phyloP scores from a whole-genome alignment of 371 early-diverging fungal species.

The Racocetra persica region DNA sequence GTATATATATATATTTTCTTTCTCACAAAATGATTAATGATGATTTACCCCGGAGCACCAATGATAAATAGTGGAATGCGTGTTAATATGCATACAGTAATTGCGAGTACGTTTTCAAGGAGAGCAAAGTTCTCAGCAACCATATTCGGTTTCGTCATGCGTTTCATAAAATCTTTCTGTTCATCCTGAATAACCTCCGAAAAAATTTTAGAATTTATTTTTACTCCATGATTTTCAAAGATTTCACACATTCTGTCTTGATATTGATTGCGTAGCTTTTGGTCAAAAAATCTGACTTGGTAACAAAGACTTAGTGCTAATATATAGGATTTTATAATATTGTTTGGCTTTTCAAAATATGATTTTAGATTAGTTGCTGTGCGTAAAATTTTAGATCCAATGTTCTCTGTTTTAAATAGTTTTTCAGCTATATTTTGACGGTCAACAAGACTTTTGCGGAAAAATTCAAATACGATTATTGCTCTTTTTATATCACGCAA shows the following conservation, averaged over 20 bases:
- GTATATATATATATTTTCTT: not conserved
- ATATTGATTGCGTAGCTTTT: slow-evolving; percentile 27
- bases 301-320: slow-evolving; percentile 42
- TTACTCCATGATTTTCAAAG: slow-evolving; percentile 3
- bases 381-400: too few relatives aligned
- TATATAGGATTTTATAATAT: slow-evolving; percentile 10
- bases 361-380: not conserved
- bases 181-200: slow-evolving; percentile 14
- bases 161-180: slow-evolving; percentile 34
- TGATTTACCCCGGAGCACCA: slow-evolving; percentile 38
- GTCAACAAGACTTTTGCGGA: slow-evolving; percentile 15
- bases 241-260: slow-evolving; percentile 34
- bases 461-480: slow-evolving; percentile 32
- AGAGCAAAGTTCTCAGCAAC: slow-evolving; percentile 39
- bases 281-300: slow-evolving; percentile 40
- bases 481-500: slow-evolving; percentile 43
- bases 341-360: not conserved
- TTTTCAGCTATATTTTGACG: not conserved
- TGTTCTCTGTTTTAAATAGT: too few relatives aligned
- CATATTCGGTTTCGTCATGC: slow-evolving; percentile 35
- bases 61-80: slow-evolving; percentile 41
- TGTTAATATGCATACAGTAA: slow-evolving; percentile 42
- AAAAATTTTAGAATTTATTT: slow-evolving; percentile 10
- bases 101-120: slow-evolving; percentile 39
- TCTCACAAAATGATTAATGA: not conserved